Evolutionary conservation across 768 basidiomycete species (phyloP).

Genomic region (Cystofilobasidium macerans): DNA sequence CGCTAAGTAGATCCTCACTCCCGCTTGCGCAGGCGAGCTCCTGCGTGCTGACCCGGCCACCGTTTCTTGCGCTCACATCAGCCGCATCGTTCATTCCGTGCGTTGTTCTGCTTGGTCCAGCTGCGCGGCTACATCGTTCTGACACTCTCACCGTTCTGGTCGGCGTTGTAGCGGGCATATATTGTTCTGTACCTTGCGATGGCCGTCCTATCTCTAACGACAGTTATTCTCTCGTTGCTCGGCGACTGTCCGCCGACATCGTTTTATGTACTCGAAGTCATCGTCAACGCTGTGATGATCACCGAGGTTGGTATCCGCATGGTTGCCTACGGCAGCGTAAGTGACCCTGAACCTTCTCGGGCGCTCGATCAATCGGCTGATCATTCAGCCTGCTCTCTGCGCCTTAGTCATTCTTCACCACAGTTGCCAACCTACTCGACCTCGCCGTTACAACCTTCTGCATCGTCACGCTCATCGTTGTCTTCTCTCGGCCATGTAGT

Average conservation of each 20-base stretch:
- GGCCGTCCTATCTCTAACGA: slow-evolving; percentile 76
- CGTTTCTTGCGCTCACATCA: not conserved
- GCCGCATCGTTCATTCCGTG: slow-evolving; percentile 25
- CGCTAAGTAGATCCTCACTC: slow-evolving; percentile 66
- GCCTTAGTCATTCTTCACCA: slow-evolving; percentile 99
- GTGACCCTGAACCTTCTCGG: too few relatives aligned
- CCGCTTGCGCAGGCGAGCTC: not conserved
- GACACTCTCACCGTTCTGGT: not conserved
- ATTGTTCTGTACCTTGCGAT: slow-evolving; percentile 79
- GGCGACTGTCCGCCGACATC: slow-evolving; percentile 73
- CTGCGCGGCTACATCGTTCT: not conserved
- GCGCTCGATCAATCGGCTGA: too few relatives aligned
- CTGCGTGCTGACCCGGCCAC: not conserved
- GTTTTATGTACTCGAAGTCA: slow-evolving; percentile 79
- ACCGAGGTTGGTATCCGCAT: slow-evolving; percentile 83
- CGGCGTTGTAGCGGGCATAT: slow-evolving; percentile 45
- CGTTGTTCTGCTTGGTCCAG: not conserved
- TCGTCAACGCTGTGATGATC: slow-evolving; percentile 82
- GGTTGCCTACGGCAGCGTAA: slow-evolving; percentile 80
- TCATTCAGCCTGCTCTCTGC: too few relatives aligned
- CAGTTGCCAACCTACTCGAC: slow-evolving; percentile 77
- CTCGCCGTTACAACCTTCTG: slow-evolving; percentile 81
- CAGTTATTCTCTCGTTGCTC: slow-evolving; percentile 67
- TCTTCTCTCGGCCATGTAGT: slow-evolving; percentile 54
- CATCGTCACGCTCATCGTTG: slow-evolving; percentile 73